Percentiles rank a stretch among this genome's conserved stretches.
These are phyloP conservation scores for Alternaria sp. DNA, from an alignment of 2,329 filamentous ascomycete species.

Conservation along the genomic window DNA sequence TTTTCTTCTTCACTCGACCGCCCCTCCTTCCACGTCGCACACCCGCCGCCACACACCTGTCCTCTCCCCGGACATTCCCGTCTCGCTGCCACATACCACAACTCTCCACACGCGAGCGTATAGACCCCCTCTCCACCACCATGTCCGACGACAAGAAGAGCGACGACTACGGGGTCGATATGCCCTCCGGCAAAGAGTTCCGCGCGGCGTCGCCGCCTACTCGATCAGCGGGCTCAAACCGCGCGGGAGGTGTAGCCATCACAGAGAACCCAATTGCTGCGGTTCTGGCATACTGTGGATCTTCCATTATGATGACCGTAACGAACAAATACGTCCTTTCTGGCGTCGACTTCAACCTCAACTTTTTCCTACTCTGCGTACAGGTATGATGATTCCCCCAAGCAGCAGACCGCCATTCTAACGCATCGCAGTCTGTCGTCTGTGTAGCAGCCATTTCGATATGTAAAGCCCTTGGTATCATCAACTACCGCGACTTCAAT, in stretches of 20 bases:
- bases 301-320: conserved; percentile 99
- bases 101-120: conserved; percentile 3
- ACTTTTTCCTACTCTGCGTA: conserved; percentile 90
- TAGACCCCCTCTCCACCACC: conserved; percentile 30
- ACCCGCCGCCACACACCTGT: conserved; percentile 19
- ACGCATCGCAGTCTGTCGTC: conserved; percentile 73
- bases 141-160: conserved; percentile 94
- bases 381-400: conserved; percentile 69
- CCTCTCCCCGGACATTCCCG: conserved; percentile 19
- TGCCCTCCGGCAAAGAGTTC: conserved; percentile 58
- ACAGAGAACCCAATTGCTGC: conserved; percentile 80
- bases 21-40: conserved; percentile 3
- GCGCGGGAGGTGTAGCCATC: conserved; percentile 47
- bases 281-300: conserved; percentile 87
- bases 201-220: conserved; percentile 56
- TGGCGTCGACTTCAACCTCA: conserved; percentile 89
- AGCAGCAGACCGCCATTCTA: conserved; percentile 11
- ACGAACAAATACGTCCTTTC: conserved; percentile 99
- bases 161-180: conserved; percentile 74
- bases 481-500: conserved; percentile 85
- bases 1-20: conserved; percentile 19
- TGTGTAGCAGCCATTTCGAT: conserved; percentile 83
- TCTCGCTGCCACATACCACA: conserved; percentile 22
- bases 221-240: conserved; percentile 43
- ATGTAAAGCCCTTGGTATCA: conserved; percentile 81